Conservation (phyloP, 495 filamentous ascomycete species). For the Aspergillus sclerotiicarbonarius region DNA sequence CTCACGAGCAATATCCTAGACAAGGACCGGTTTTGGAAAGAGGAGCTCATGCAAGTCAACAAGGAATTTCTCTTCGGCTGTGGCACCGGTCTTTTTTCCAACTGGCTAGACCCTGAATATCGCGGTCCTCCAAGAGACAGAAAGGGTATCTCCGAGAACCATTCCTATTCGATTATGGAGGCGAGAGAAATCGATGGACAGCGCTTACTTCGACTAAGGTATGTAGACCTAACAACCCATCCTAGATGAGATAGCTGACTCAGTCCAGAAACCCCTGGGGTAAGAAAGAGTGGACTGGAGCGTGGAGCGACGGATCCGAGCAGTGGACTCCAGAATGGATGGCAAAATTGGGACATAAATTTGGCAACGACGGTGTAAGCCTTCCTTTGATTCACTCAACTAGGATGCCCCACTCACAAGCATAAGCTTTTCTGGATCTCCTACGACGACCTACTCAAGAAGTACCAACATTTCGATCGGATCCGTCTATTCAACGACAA, state of each 20-base stretch:
- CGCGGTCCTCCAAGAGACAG: constrained; percentile 45
- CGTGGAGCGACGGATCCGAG: constrained; percentile 87
- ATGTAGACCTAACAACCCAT: not conserved
- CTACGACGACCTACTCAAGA: constrained; percentile 78
- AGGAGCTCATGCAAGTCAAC: constrained; percentile 83
- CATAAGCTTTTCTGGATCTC: constrained; percentile 63
- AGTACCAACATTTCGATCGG: constrained; percentile 79
- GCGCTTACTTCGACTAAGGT: constrained; percentile 69
- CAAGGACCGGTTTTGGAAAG: constrained; percentile 82
- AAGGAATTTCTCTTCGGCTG: constrained; percentile 87
- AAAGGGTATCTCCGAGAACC: constrained; percentile 76
- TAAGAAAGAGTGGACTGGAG: constrained; percentile 73
- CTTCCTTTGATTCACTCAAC: not conserved
- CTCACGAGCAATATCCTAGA: constrained; percentile 82
- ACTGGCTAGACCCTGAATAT: constrained; percentile 47
- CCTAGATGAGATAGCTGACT: constrained; percentile 13
- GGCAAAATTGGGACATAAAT: constrained; percentile 70
- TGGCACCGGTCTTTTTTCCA: constrained; percentile 62
- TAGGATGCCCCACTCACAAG: not conserved
- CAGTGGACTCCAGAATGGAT: constrained; percentile 93
- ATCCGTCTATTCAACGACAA: constrained; percentile 84
- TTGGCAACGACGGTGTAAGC: constrained; percentile 79
- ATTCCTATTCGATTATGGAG: constrained; percentile 87
- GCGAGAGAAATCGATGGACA: constrained; percentile 73
- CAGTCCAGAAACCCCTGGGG: constrained; percentile 80